Percentiles rank a stretch among this genome's conserved stretches.
phyloP scores from a whole-genome alignment of 495 filamentous ascomycete genomes.

The Platismatia glauca region DNA sequence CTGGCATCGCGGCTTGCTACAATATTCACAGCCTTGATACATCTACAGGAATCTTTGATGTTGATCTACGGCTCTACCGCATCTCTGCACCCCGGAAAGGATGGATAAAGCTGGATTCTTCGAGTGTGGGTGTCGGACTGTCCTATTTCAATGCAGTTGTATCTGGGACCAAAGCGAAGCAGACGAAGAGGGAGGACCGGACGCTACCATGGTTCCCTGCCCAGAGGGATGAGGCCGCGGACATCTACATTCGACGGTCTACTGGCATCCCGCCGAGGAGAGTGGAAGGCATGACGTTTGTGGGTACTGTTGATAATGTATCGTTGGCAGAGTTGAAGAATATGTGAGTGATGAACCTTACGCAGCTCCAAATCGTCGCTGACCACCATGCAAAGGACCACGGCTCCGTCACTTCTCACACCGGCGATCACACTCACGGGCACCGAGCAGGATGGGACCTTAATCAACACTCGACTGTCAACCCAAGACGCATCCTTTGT shows the following conservation, averaged over 20 bases:
- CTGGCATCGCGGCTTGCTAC: constrained; percentile 71
- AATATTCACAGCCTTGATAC: constrained; percentile 58
- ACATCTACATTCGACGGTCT: constrained; percentile 4
- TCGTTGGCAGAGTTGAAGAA: neutral
- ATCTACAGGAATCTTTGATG: constrained; percentile 55
- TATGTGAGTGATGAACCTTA: neutral
- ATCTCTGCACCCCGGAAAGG: constrained; percentile 46
- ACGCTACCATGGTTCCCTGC: neutral
- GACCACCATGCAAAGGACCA: constrained; percentile 3
- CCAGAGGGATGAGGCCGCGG: constrained; percentile 7
- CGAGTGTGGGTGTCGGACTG: constrained; percentile 50
- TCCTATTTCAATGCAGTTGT: constrained; percentile 53
- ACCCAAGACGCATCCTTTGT: constrained; percentile 61
- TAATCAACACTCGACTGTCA: constrained; percentile 51
- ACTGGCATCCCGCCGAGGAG: neutral
- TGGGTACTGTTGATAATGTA: neutral
- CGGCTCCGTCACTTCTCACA: constrained; percentile 46
- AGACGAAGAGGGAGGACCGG: constrained; percentile 17
- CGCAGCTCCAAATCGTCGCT: neutral
- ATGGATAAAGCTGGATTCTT: constrained; percentile 47
- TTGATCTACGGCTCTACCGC: constrained; percentile 61
- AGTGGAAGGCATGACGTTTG: neutral
- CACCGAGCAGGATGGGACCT: constrained; percentile 32
- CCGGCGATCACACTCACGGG: constrained; percentile 54
- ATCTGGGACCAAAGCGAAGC: constrained; percentile 25